Conservation (phyloP, 1,139 yeast species). For the Candida sanyaensis region DNA sequence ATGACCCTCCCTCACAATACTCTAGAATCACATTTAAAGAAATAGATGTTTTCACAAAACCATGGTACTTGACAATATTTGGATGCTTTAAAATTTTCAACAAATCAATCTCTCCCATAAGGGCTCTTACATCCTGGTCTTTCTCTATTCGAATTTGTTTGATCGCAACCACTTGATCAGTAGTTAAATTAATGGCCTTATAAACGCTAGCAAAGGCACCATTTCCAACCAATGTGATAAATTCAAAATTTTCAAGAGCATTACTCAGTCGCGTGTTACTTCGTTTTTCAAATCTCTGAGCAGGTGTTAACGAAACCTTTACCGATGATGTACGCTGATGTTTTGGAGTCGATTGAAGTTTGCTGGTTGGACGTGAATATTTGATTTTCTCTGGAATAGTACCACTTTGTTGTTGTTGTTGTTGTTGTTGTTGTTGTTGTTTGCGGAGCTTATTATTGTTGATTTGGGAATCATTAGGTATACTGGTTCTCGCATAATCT, state of each 20-base stretch:
- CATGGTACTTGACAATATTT: constrained; percentile 88
- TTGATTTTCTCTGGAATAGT: too few species aligned
- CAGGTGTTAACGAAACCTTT: constrained; percentile 54
- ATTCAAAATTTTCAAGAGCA: constrained; percentile 55
- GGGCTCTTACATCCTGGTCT: constrained; percentile 47
- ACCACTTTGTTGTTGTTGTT: too few species aligned
- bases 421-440: too few species aligned
- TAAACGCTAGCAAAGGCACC: constrained; percentile 96
- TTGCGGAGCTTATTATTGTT: constrained; percentile 7
- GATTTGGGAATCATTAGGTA: background rate
- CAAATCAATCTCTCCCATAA: constrained; percentile 83
- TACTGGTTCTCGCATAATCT: constrained; percentile 2
- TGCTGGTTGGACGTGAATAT: constrained; percentile 5
- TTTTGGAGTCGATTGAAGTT: constrained; percentile 18
- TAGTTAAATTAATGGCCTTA: constrained; percentile 67
- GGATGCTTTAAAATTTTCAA: constrained; percentile 80
- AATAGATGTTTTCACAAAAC: constrained; percentile 71
- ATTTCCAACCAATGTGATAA: constrained; percentile 79
- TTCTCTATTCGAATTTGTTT: constrained; percentile 70
- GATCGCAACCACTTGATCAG: constrained; percentile 77
- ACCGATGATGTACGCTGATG: constrained; percentile 35
- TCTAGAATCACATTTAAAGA: constrained; percentile 71
- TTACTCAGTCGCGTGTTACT: constrained; percentile 40
- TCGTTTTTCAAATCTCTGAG: constrained; percentile 49
- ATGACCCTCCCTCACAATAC: constrained; percentile 85